phyloP scores from a whole-genome alignment of 805 yeast species.

The Saccharomycopsis sp. region DNA sequence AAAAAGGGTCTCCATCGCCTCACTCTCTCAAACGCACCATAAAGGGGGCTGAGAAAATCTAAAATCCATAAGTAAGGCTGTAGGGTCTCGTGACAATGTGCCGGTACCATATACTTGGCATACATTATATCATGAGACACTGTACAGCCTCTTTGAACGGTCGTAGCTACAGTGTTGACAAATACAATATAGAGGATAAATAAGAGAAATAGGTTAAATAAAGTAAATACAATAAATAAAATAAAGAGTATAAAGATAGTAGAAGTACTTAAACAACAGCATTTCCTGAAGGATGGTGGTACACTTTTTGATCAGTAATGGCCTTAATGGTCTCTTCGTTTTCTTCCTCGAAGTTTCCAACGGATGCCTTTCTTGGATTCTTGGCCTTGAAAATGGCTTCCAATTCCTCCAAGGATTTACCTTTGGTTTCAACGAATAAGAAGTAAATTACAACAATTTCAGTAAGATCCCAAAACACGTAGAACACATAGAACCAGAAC shows the following conservation, averaged over 20 bases:
- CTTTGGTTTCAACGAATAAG: conserved; percentile 42
- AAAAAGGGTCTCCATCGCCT: background rate
- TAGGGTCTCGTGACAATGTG: background rate
- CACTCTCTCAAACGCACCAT: background rate
- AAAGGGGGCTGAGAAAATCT: background rate
- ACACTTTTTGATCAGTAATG: background rate
- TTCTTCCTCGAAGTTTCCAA: background rate
- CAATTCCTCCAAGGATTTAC: conserved; percentile 43
- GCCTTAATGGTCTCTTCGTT: background rate
- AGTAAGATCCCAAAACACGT: conserved; percentile 26
- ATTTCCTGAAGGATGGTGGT: background rate
- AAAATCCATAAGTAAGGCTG: background rate
- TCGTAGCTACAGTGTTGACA: too few relatives aligned
- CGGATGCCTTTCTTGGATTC: background rate
- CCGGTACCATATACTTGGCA: too few relatives aligned
- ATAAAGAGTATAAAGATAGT: background rate
- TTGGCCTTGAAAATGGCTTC: conserved; percentile 4
- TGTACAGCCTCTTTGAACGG: too few relatives aligned
- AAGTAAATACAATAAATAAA: background rate
- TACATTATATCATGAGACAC: too few relatives aligned
- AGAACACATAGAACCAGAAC: conserved; percentile 30
- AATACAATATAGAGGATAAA: too few relatives aligned
- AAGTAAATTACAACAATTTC: conserved; percentile 30
- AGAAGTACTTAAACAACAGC: background rate
- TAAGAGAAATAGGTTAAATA: background rate